Base-by-base conservation (phyloP, 495 filamentous ascomycete species). In the Choiromyces venosus region DNA sequence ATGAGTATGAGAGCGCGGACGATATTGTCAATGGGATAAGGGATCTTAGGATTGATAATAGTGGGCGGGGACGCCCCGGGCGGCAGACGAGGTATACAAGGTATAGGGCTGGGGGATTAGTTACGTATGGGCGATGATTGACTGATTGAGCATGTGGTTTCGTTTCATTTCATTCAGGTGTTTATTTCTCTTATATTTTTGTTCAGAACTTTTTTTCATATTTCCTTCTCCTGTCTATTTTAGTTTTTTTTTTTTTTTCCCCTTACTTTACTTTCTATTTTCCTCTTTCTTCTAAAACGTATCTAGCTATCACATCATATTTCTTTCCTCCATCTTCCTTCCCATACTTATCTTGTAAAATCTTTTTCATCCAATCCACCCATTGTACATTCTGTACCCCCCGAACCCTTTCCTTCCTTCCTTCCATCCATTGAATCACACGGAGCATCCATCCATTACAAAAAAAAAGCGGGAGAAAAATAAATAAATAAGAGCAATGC, bases 1-100 rank as follows among this genome's bases (percentile, higher is more conserved):
- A 77, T 42, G 75, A 77, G 56, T 77, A 77, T 40, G 75, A 77
- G 66, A 77, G 75, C 64, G 75, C 75, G 21, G 75, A 73, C 7
- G 75, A 77, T 39, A 38, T 65, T 56, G 25, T 19, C 29, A 74
- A 76, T 9, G 69, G 42, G 25, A 52, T 64, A 56, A 72, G 66
- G 42, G 70, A 77, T 37, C 70, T 73, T 38, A 44, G 74, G 36
- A 36, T 77, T 37, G 52, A 69, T 46, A 71, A 42, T 29, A 44
- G 66, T 68, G 66, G 74, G 66, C 66, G 37, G 38, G 37, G 66
- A 18, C 65, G 69, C 12, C 37, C 36, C 19, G 40, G 29, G 25
- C 29, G 29, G 19, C 74, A 77, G 39, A 69, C 75, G 40, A 73
- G 61, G 29, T 61, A 61, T 61, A 14, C 10, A 29, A 7, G 3